A percentile compares a stretch with the other conserved stretches of the same genome.
phyloP scores from a whole-genome alignment of 495 filamentous ascomycete genomes.

The Podospora pseudocomata region DNA sequence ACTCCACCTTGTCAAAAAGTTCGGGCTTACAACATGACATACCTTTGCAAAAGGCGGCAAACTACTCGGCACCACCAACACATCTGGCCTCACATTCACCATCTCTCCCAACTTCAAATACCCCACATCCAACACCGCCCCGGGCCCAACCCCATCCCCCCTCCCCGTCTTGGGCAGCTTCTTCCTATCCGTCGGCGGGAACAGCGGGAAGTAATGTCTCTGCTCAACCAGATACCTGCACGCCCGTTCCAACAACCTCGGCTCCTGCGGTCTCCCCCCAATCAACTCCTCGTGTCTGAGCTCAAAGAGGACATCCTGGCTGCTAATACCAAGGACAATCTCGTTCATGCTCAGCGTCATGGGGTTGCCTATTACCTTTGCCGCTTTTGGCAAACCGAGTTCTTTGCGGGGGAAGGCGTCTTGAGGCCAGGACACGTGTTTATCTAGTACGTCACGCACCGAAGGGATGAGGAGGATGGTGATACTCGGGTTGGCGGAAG shows the following conservation, averaged over 20 bases:
- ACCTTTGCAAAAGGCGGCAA: conserved; percentile 86
- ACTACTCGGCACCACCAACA: conserved; percentile 78
- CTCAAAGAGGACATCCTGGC: conserved; percentile 78
- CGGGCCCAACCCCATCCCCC: conserved; percentile 57
- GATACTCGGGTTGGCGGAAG: conserved; percentile 64
- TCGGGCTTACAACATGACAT: conserved; percentile 23
- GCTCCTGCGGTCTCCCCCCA: conserved; percentile 47
- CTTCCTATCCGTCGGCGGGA: conserved; percentile 67
- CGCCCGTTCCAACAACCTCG: conserved; percentile 61
- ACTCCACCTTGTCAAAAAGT: too few species aligned
- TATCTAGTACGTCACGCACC: conserved; percentile 76
- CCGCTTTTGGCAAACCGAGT: conserved; percentile 68
- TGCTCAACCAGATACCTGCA: conserved; percentile 78
- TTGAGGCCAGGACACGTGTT: conserved; percentile 88
- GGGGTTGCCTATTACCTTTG: conserved; percentile 77
- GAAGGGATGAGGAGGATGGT: conserved; percentile 81
- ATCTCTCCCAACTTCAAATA: conserved; percentile 90
- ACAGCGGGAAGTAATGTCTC: conserved; percentile 84
- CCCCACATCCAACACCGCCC: conserved; percentile 71
- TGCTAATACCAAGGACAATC: conserved; percentile 69
- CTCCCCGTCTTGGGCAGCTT: conserved; percentile 60
- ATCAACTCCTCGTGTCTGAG: conserved; percentile 72
- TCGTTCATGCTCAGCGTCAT: conserved; percentile 86
- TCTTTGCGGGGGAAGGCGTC: conserved; percentile 69
- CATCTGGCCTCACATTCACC: conserved; percentile 77